A percentile compares a stretch with the other conserved stretches of the same genome.
phyloP scores from a whole-genome alignment of 768 basidiomycete species.

The Tylopilus sp. region DNA sequence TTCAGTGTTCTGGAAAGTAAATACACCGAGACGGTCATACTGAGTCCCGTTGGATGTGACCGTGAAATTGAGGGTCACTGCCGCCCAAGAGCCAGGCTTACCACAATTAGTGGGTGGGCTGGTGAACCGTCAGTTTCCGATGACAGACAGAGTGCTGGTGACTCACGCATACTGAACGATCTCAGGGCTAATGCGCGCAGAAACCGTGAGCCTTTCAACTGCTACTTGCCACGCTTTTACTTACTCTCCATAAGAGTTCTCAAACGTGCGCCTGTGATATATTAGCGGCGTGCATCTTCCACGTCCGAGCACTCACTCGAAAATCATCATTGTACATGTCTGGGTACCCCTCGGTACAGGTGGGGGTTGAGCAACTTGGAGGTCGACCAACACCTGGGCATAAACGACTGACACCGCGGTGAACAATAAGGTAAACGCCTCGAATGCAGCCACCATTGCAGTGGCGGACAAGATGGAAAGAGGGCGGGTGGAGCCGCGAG shows the following conservation, averaged over 20 bases:
- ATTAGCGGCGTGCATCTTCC: not conserved
- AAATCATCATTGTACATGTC: constrained; percentile 60
- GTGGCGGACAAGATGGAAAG: constrained; percentile 3
- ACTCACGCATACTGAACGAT: constrained; percentile 58
- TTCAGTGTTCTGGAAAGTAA: constrained; percentile 77
- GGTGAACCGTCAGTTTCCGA: not conserved
- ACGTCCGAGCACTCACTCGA: constrained; percentile 44
- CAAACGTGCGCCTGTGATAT: constrained; percentile 59
- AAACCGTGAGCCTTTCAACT: not conserved
- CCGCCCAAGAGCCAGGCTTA: constrained; percentile 66
- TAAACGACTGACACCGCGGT: constrained; percentile 5
- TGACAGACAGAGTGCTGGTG: not conserved
- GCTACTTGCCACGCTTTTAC: constrained; percentile 17
- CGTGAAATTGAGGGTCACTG: constrained; percentile 71
- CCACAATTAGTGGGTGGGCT: constrained; percentile 77
- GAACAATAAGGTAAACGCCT: constrained; percentile 12
- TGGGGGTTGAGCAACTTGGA: constrained; percentile 74
- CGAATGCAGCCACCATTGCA: constrained; percentile 21
- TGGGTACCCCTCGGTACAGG: constrained; percentile 57
- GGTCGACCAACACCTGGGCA: constrained; percentile 44
- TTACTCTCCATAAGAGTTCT: constrained; percentile 65
- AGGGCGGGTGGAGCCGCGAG: not conserved
- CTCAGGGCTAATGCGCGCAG: constrained; percentile 46
- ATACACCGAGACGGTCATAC: constrained; percentile 67
- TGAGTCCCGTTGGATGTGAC: constrained; percentile 77